Percentiles rank a stretch among this genome's conserved stretches.
Conservation (phyloP, 768 basidiomycete genomes). For the Hydnomerulius pinastri region DNA sequence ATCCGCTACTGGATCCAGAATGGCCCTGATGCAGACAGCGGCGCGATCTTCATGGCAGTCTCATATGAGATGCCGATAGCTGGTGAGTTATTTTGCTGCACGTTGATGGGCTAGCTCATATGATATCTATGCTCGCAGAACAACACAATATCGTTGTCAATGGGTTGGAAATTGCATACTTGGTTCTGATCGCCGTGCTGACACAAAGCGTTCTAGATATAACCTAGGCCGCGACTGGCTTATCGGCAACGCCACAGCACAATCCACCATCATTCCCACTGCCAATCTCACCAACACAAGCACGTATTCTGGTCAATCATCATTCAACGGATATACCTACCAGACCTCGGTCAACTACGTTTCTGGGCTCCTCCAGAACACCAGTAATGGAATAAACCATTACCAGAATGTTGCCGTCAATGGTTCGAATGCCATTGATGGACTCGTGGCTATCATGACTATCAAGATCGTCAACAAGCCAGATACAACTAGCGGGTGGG, state of each 20-base stretch:
- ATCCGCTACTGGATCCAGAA: constrained; percentile 89
- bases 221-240: constrained; percentile 85
- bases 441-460: constrained; percentile 76
- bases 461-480: constrained; percentile 60
- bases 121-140: constrained; percentile 32
- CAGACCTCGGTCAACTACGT: constrained; percentile 67
- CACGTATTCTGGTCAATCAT: constrained; percentile 63
- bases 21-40: constrained; percentile 61
- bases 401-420: constrained; percentile 50
- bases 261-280: constrained; percentile 31
- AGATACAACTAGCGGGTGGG: constrained; percentile 23
- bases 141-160: constrained; percentile 72
- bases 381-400: constrained; percentile 73
- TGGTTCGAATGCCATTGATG: constrained; percentile 71
- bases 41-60: constrained; percentile 73
- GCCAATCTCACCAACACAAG: constrained; percentile 44
- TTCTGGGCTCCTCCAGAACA: constrained; percentile 68
- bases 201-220: constrained; percentile 43
- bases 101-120: not conserved
- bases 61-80: constrained; percentile 73
- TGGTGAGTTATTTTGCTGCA: constrained; percentile 39
- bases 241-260: constrained; percentile 77
- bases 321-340: constrained; percentile 71
- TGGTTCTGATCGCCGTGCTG: not conserved
- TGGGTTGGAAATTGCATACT: constrained; percentile 45